Evolutionary conservation across 2,329 filamentous ascomycete genomes (phyloP).

Genomic region (Penicillium sp.): DNA sequence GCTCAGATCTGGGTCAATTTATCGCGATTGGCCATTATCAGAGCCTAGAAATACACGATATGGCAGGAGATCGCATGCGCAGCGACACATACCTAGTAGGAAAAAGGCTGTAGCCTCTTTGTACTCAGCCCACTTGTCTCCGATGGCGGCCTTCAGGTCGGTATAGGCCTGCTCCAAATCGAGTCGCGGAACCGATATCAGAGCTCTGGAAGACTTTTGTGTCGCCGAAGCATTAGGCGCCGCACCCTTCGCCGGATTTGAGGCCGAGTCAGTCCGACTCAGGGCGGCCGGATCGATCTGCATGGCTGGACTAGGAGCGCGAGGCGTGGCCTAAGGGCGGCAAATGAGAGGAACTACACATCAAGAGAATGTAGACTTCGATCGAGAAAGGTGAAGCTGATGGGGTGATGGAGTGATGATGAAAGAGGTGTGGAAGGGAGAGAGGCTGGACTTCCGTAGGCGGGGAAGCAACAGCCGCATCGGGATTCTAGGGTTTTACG

Average conservation of each 20-base stretch:
- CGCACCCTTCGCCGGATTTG: conserved; percentile 34
- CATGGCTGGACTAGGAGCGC: conserved; percentile 38
- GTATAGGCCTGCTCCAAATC: conserved; percentile 63
- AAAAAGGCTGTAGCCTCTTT: conserved; percentile 59
- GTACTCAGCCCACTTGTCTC: conserved; percentile 60
- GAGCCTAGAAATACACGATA: not conserved
- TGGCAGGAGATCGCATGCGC: conserved; percentile 2
- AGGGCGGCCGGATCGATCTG: conserved; percentile 47
- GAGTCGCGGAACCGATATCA: conserved; percentile 57
- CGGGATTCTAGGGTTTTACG: not conserved
- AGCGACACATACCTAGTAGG: conserved; percentile 50
- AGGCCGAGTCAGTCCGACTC: conserved; percentile 42
- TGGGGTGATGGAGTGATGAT: conserved; percentile 24
- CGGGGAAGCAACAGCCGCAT: conserved; percentile 9
- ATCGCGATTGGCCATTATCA: not conserved
- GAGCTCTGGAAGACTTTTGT: conserved; percentile 51
- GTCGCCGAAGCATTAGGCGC: conserved; percentile 29
- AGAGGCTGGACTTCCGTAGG: conserved; percentile 21
- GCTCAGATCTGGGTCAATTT: conserved; percentile 6
- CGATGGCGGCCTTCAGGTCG: conserved; percentile 58
- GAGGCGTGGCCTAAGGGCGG: conserved; percentile 42
- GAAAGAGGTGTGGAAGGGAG: conserved; percentile 25
- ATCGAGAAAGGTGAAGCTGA: conserved; percentile 4
- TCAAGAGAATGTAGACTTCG: conserved; percentile 24
- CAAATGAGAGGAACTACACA: conserved; percentile 33